These are phyloP conservation scores for Cupressus sempervirens DNA, from an alignment of 75 land plant genomes.

Conservation along the genomic window DNA sequence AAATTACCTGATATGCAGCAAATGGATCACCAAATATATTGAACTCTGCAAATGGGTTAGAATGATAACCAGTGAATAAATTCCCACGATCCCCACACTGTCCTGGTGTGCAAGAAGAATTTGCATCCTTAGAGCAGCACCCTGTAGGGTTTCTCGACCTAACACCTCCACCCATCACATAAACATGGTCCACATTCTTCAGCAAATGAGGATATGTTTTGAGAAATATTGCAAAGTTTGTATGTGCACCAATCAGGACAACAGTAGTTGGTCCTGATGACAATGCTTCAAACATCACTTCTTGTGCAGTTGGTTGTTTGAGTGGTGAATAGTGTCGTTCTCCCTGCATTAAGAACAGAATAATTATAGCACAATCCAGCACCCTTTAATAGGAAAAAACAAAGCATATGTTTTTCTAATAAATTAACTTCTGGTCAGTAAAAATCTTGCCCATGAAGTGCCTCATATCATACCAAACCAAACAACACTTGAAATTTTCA, in stretches of 20 bases:
- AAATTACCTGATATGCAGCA: slow-evolving; percentile 76
- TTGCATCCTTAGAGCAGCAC: slow-evolving; percentile 56
- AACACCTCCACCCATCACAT: slow-evolving; percentile 81
- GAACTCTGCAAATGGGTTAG: slow-evolving; percentile 79
- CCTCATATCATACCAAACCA: not conserved
- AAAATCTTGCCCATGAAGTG: not conserved
- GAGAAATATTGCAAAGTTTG: slow-evolving; percentile 74
- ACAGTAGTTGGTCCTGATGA: slow-evolving; percentile 59
- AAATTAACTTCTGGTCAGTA: not conserved
- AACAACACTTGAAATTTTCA: not conserved
- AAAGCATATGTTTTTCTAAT: not conserved
- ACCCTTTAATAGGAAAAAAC: not conserved
- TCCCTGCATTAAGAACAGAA: slow-evolving; percentile 35
- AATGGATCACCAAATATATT: slow-evolving; percentile 83
- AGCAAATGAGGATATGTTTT: slow-evolving; percentile 72
- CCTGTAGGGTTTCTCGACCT: slow-evolving; percentile 64
- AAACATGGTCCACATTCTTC: slow-evolving; percentile 70
- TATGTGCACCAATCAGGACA: slow-evolving; percentile 59
- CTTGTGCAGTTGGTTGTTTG: slow-evolving; percentile 62
- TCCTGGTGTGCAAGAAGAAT: slow-evolving; percentile 35
- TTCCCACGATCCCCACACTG: slow-evolving; percentile 76
- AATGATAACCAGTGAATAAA: slow-evolving; percentile 47
- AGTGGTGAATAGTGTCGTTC: slow-evolving; percentile 61
- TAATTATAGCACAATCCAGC: not conserved
- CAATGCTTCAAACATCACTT: slow-evolving; percentile 64